phyloP scores from a whole-genome alignment of 2,329 filamentous ascomycete genomes.

The Emmonsiellopsis sp. region DNA sequence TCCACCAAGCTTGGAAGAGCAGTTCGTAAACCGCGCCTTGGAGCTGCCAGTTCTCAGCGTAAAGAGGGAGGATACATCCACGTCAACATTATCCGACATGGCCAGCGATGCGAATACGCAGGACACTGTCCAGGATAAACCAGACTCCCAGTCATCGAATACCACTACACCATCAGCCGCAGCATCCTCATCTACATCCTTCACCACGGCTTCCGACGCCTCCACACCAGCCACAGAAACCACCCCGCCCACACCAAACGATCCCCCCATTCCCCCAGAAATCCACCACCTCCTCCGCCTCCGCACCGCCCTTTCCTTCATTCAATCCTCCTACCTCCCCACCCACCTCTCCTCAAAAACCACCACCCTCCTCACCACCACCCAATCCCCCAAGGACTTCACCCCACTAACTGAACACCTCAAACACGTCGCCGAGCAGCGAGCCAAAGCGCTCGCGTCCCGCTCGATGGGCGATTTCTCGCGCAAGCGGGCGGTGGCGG shows the following conservation, averaged over 20 bases:
- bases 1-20: conserved; percentile 74
- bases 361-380: conserved; percentile 27
- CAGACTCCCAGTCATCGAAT: conserved; percentile 24
- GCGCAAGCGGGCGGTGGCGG: conserved; percentile 31
- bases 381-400: conserved; percentile 53
- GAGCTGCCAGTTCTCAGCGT: conserved; percentile 67
- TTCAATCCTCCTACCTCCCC: conserved; percentile 42
- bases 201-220: conserved; percentile 26
- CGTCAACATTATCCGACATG: conserved; percentile 15
- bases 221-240: conserved; percentile 32
- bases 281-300: conserved; percentile 39
- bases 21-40: conserved; percentile 66
- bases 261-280: conserved; percentile 20
- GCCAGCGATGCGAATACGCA: conserved; percentile 18
- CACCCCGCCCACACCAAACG: conserved; percentile 20
- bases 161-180: conserved; percentile 23
- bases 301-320: conserved; percentile 41
- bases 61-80: conserved; percentile 45
- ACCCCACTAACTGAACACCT: conserved; percentile 62
- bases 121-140: conserved; percentile 18
- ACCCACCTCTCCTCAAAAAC: conserved; percentile 28
- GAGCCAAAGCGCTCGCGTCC: conserved; percentile 61
- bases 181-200: conserved; percentile 24
- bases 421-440: conserved; percentile 54
- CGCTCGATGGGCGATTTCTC: conserved; percentile 46